Percentiles rank a stretch among this genome's conserved stretches.
phyloP scores from a whole-genome alignment of 495 filamentous ascomycete species.

The Corynascus novoguineensis region DNA sequence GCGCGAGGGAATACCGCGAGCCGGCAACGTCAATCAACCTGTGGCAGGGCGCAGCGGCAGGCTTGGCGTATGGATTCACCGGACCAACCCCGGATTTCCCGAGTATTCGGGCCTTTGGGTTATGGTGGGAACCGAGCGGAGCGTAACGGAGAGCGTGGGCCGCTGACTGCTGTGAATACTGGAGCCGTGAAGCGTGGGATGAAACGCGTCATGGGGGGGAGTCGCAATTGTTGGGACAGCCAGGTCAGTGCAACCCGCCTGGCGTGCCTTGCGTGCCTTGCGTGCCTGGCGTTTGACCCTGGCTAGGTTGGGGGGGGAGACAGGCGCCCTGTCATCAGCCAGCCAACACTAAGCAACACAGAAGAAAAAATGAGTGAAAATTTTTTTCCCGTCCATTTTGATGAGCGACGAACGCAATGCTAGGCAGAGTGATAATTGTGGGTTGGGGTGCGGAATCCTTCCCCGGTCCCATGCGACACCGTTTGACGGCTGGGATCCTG shows the following conservation, averaged over 20 bases:
- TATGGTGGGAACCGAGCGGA: background rate
- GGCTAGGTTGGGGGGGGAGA: background rate
- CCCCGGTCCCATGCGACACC: constrained; percentile 16
- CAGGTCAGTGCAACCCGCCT: background rate
- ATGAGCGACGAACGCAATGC: background rate
- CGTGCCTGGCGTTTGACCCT: background rate
- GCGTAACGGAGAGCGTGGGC: background rate
- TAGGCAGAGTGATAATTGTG: constrained; percentile 3
- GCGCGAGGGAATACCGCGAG: too few species aligned
- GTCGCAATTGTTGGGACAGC: background rate
- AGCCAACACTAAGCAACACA: background rate
- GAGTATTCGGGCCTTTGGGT: constrained; percentile 18
- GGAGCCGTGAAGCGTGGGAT: background rate
- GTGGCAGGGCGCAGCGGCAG: background rate
- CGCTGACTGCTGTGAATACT: background rate
- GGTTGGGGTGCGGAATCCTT: constrained; percentile 23
- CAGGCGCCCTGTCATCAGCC: background rate
- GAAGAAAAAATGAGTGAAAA: background rate
- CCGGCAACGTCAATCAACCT: background rate
- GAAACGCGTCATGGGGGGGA: background rate
- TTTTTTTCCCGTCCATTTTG: background rate
- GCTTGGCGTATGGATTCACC: background rate
- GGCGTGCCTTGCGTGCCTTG: constrained; percentile 3
- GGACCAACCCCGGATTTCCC: constrained; percentile 12
- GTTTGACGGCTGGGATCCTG: constrained; percentile 14